Percentiles rank a stretch among this genome's conserved stretches.
phyloP scores from a whole-genome alignment of 179 eudicot species.

The Beta lomatogona region DNA sequence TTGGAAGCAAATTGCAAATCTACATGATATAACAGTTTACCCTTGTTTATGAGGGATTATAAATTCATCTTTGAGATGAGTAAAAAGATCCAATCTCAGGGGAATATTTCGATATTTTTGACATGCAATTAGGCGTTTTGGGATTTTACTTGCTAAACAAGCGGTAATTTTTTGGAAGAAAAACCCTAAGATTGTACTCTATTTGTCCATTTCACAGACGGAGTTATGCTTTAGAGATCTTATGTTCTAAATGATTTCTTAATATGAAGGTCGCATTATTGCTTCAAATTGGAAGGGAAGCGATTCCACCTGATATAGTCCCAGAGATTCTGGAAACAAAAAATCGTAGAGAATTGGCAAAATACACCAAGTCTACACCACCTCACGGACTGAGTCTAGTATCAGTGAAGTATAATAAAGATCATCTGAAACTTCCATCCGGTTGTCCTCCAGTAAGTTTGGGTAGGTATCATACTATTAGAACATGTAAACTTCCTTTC shows the following conservation, averaged over 20 bases:
- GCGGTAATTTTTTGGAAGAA: background rate
- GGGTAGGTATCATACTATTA: constrained; percentile 65
- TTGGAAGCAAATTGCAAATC: background rate
- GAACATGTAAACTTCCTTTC: constrained; percentile 73
- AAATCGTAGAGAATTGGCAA: constrained; percentile 76
- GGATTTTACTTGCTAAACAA: background rate
- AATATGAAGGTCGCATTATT: constrained; percentile 67
- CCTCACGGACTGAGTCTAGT: constrained; percentile 81
- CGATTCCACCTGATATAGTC: constrained; percentile 71
- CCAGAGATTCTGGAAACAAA: constrained; percentile 61
- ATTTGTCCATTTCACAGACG: background rate
- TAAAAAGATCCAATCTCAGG: background rate
- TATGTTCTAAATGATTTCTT: background rate
- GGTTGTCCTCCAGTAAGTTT: constrained; percentile 64
- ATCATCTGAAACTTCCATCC: constrained; percentile 61
- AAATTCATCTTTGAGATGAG: background rate
- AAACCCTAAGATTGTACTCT: background rate
- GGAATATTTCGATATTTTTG: background rate
- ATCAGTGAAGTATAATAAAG: constrained; percentile 63
- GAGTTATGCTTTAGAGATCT: background rate
- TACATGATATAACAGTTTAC: background rate
- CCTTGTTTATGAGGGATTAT: background rate
- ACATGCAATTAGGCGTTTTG: background rate
- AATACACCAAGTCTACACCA: constrained; percentile 60
- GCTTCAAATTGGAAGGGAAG: constrained; percentile 91